These are phyloP conservation scores for Phtheirospermum japonicum DNA, from an alignment of 257 asterid genomes.

Conservation along the genomic window DNA sequence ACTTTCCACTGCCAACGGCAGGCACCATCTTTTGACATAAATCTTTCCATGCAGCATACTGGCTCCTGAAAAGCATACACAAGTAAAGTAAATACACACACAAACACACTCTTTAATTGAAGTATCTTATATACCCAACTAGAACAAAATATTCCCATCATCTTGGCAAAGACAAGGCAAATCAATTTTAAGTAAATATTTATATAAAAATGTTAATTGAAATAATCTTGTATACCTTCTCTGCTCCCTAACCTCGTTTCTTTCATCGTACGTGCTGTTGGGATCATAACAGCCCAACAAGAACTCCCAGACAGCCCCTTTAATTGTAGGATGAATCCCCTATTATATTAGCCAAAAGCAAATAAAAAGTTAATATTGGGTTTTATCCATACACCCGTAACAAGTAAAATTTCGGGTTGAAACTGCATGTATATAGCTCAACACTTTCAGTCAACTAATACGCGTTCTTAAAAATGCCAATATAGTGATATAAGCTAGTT, in stretches of 20 bases:
- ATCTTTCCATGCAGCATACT: slow-evolving; percentile 74
- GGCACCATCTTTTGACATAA: slow-evolving; percentile 75
- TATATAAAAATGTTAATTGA: slow-evolving; percentile 9
- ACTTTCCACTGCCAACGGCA: slow-evolving; percentile 74
- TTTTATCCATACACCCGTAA: slow-evolving; percentile 2
- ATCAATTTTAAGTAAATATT: slow-evolving; percentile 6
- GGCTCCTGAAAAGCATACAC: slow-evolving; percentile 50
- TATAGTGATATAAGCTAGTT: too few species aligned
- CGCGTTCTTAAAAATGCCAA: background rate
- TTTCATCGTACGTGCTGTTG: slow-evolving; percentile 65
- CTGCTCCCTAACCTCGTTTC: slow-evolving; percentile 59
- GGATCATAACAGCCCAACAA: slow-evolving; percentile 95
- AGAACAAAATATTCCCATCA: background rate
- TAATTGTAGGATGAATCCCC: slow-evolving; percentile 94
- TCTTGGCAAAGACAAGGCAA: slow-evolving; percentile 11
- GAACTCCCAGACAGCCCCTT: slow-evolving; percentile 95
- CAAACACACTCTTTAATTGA: background rate
- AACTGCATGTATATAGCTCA: slow-evolving; percentile 14
- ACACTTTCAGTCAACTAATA: slow-evolving; percentile 15
- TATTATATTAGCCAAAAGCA: slow-evolving; percentile 31
- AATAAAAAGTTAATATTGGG: slow-evolving; percentile 18
- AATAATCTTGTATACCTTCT: slow-evolving; percentile 57
- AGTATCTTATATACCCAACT: slow-evolving; percentile 3
- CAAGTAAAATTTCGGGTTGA: slow-evolving; percentile 5
- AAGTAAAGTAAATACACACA: background rate